These are phyloP conservation scores for Hanseniaspora uvarum DNA, from an alignment of 1,139 yeast species.

Conservation along the genomic window DNA sequence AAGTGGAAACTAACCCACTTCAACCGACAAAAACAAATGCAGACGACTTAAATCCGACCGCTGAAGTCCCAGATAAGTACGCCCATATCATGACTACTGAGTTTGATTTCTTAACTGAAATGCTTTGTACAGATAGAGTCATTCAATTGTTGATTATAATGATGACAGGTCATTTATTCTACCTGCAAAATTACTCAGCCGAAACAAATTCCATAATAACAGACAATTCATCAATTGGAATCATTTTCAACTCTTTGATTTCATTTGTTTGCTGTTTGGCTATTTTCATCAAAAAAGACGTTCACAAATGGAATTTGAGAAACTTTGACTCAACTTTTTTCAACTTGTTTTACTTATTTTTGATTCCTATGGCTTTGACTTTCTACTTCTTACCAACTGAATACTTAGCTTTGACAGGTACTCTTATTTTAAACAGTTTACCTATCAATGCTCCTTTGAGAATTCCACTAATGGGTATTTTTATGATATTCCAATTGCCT, in stretches of 20 bases:
- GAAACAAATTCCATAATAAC: not conserved
- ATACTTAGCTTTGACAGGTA: constrained; percentile 15
- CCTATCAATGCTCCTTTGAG: constrained; percentile 14
- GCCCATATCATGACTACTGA: constrained; percentile 5
- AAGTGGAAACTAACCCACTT: not conserved
- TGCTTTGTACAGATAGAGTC: constrained; percentile 16
- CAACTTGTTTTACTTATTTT: constrained; percentile 10
- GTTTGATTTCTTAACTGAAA: constrained; percentile 17
- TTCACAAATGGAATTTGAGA: not conserved
- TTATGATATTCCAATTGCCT: constrained; percentile 16
- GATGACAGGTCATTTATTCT: constrained; percentile 17
- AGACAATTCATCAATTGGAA: constrained; percentile 8
- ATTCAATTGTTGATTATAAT: constrained; percentile 13
- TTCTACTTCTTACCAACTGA: constrained; percentile 7
- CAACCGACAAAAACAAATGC: not conserved
- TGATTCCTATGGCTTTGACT: constrained; percentile 16
- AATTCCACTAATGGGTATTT: constrained; percentile 17
- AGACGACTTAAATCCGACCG: not conserved
- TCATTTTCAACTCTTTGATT: constrained; percentile 13
- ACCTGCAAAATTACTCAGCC: constrained; percentile 11
- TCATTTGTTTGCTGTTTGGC: constrained; percentile 13
- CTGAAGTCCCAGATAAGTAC: constrained; percentile 3
- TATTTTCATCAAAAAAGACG: constrained; percentile 13
- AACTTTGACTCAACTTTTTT: constrained; percentile 15
- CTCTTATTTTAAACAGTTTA: constrained; percentile 16